Base-by-base conservation (phyloP, 2,329 filamentous ascomycete species). In the Aspergillus intermedius region DNA sequence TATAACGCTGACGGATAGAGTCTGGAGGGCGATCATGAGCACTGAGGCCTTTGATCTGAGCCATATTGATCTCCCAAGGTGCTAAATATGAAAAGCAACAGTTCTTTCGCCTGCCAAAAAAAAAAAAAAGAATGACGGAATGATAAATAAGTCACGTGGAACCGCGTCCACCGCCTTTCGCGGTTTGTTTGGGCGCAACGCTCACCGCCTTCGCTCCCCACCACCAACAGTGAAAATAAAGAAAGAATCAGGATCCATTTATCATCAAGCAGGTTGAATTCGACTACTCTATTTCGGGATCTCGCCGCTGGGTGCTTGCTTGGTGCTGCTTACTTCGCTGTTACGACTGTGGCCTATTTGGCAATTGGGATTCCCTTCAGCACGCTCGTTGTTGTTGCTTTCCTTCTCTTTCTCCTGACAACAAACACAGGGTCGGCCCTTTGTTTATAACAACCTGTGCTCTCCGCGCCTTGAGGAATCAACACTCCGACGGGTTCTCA, bases 21-120 rank as follows among this genome's bases (percentile, higher is more conserved):
- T 83, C 80, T 3, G 90, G 87, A 1, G 90, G 88, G 58, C 84
- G 83, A 66, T 89, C 82, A 65, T 91, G 82, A 23, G 90, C 84
- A 68, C 95, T 86, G 2, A 91, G 73, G 34, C 57, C 57, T 52
- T 65, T 61, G 40, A 69, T 68, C 32, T 60, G 64, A 34, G 62
- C 60, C 66, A 69, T 67, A 19, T 19, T 19, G 21, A 22, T 22
- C 21, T 22, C 5, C 21, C 21, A 5, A 10, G 4, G 25, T 10
- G 10, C 4, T 30, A 30, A 10, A 12, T 30, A 30, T 30, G 4
- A 30, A 30, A 12, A 30, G 10, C 10, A 12, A 30, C 10, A 5
- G 25, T 30, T 30, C 10, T 30, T 28, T 30, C 21, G 25, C 25
- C 8, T 30, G 25, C 25, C 25, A 30, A 30, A 30, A 30, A 28